phyloP scores from a whole-genome alignment of 306 rosid genomes.

The Ochetophila trinervis region DNA sequence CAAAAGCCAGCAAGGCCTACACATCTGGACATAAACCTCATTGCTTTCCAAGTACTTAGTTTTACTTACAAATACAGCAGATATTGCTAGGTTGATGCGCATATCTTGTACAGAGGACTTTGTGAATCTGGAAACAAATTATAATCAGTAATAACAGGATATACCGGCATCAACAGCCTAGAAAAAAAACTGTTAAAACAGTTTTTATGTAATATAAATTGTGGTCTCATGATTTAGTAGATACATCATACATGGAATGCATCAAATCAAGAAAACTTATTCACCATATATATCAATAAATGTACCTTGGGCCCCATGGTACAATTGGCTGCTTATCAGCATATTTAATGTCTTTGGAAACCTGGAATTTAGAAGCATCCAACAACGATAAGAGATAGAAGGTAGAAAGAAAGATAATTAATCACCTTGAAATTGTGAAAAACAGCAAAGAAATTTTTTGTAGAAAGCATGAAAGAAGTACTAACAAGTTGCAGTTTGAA shows the following conservation, averaged over 20 bases:
- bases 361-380: conserved; percentile 41
- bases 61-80: conserved; percentile 84
- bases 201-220: not conserved
- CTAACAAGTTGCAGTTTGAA: not conserved
- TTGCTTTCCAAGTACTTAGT: too few species aligned
- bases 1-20: too few species aligned
- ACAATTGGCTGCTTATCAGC: conserved; percentile 95
- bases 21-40: too few species aligned
- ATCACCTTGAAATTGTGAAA: conserved; percentile 4
- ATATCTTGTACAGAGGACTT: conserved; percentile 73
- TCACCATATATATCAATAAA: not conserved
- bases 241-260: not conserved
- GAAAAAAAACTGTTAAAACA: not conserved
- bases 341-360: conserved; percentile 92
- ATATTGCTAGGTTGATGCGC: conserved; percentile 79
- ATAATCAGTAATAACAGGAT: conserved; percentile 21
- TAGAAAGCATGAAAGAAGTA: conserved; percentile 9
- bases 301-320: conserved; percentile 99
- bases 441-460: not conserved
- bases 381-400: conserved; percentile 17
- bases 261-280: not conserved
- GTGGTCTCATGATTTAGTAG: not conserved
- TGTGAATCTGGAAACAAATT: conserved; percentile 64
- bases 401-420: conserved; percentile 3
- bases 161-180: conserved; percentile 12